Evolutionary conservation across 2,329 filamentous ascomycete species (phyloP), one percentile per base, ranked within the genome.

Genomic region (Arthrobotrys sinensis): DNA sequence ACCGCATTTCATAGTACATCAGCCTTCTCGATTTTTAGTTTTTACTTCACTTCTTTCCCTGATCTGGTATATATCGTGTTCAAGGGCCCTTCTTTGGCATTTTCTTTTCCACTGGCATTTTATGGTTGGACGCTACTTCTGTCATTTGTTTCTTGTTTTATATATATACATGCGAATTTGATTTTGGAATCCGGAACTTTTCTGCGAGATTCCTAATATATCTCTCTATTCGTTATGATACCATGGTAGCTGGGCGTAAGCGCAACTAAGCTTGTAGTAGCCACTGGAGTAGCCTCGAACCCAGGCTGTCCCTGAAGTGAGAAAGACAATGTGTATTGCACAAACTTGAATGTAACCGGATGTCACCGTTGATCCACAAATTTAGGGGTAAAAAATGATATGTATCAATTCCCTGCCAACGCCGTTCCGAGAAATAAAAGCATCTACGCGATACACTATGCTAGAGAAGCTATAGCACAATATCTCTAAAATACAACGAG

Each of bases 81-180:
- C 19, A 24, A 19, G 55, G 36, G 36, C 36, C 52, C 32, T 32
- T 46, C 14, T 46, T 55, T 28, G 14, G 32, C 16, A 24, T 38
- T 28, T 57, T 57, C 0, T 62, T 46, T 65, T 4, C 16, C 12
- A 7, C 24, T 63, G 63, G 67, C 67, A 53, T 62, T 50, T 36
- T n/a, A 40, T 55, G 65, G 52, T 69, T 53, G 45, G 46, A 71
- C 60, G 34, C 19, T 65, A 73, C 55, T 64, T 43, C 14, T 28
- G 24, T 57, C 60, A 10, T 52, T 34, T 12, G 16, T 55, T 45
- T 38, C 19, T 48, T 28, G 21, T 12, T 36, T 70, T 32, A 36
- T 53, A 11, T 32, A 64, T 40, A 21, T 64, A 64, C 34, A 64
- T 16, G 34, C 19, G 19, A 60, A 28, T 34, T 60, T 21, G 36